Conservation (phyloP, 2,329 filamentous ascomycete species). For the Penicillium hordei region DNA sequence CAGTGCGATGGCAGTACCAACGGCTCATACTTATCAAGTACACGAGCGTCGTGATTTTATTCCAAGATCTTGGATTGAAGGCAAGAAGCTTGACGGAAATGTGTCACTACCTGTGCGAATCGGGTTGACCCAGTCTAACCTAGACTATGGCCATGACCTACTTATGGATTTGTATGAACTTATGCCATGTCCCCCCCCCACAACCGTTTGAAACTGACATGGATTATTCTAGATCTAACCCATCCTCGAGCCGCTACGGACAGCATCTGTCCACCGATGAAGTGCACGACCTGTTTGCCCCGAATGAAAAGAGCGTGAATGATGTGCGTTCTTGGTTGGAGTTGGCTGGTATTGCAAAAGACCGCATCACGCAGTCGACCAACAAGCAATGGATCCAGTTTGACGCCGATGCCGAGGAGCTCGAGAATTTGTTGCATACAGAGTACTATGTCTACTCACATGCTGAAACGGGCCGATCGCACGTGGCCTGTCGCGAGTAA, state of each 20-base stretch:
- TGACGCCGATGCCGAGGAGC: conserved; percentile 37
- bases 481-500: conserved; percentile 44
- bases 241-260: conserved; percentile 38
- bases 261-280: conserved; percentile 34
- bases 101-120: conserved; percentile 29
- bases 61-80: conserved; percentile 30
- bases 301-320: conserved; percentile 29
- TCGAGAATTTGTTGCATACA: conserved; percentile 41
- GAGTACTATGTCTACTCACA: conserved; percentile 43
- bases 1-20: conserved; percentile 25
- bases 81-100: conserved; percentile 22
- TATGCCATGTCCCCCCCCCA: too few relatives aligned
- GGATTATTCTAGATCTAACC: conserved; percentile 32
- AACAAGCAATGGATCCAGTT: conserved; percentile 46
- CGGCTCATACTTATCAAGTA: conserved; percentile 25
- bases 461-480: conserved; percentile 30
- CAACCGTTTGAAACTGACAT: neutral
- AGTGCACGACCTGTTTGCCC: conserved; percentile 39
- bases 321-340: conserved; percentile 33
- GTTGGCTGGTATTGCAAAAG: conserved; percentile 24
- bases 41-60: conserved; percentile 35
- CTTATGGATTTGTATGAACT: conserved; percentile 34
- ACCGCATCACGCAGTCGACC: conserved; percentile 30
- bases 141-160: conserved; percentile 31
- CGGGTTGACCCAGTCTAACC: conserved; percentile 29